Evolutionary conservation across 2,329 filamentous ascomycete species (phyloP).

Genomic region (Sporothrix pallida): DNA sequence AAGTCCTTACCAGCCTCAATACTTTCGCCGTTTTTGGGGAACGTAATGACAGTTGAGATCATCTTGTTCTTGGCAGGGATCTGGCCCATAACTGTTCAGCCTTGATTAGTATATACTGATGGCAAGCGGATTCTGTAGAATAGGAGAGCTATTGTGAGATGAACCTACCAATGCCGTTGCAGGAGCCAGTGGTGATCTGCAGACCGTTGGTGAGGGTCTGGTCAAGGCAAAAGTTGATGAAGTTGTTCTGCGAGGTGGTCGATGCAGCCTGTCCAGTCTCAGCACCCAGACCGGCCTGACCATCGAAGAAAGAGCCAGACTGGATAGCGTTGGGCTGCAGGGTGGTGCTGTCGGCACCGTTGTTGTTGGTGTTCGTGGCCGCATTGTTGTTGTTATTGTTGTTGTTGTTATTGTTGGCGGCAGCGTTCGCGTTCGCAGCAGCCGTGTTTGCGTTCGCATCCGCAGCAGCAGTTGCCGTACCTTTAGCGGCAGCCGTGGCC

Average conservation of each 20-base stretch:
- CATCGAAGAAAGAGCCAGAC: slow-evolving; percentile 46
- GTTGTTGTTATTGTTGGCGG: slow-evolving; percentile 23
- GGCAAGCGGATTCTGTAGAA: background rate
- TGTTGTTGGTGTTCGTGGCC: slow-evolving; percentile 55
- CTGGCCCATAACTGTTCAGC: slow-evolving; percentile 58
- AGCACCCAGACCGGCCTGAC: slow-evolving; percentile 44
- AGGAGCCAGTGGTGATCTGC: slow-evolving; percentile 63
- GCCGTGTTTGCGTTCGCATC: background rate
- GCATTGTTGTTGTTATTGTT: slow-evolving; percentile 36
- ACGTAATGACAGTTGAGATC: slow-evolving; percentile 60
- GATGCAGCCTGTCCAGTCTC: slow-evolving; percentile 43
- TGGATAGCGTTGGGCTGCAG: slow-evolving; percentile 44
- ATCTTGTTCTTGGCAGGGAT: slow-evolving; percentile 61
- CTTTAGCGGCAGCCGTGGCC: slow-evolving; percentile 18
- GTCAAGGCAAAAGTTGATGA: slow-evolving; percentile 66
- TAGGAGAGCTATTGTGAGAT: background rate
- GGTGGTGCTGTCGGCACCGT: slow-evolving; percentile 42
- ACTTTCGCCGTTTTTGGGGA: slow-evolving; percentile 57
- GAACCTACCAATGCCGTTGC: slow-evolving; percentile 64
- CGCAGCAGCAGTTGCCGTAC: background rate
- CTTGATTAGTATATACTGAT: background rate
- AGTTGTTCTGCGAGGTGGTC: slow-evolving; percentile 54
- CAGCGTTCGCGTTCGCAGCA: background rate
- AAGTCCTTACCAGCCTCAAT: slow-evolving; percentile 58
- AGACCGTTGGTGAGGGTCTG: slow-evolving; percentile 64